Conservation (phyloP, 331 rosid species). For the Arachis monticola region DNA sequence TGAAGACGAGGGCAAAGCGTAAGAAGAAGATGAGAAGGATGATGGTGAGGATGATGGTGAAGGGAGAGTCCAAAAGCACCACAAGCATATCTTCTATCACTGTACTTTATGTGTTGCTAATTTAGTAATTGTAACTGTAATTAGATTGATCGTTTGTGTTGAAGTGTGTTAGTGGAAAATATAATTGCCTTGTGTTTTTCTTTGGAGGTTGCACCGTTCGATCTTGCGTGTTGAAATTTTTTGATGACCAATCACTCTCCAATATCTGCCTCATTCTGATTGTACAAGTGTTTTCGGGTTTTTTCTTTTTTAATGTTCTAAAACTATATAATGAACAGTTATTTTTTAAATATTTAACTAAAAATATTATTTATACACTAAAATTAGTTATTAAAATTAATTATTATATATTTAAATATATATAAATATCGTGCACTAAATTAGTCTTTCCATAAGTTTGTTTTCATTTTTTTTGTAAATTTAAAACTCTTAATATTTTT, state of each 20-base stretch:
- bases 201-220: constrained; percentile 5
- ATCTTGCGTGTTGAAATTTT: not conserved
- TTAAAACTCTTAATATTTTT: too few species aligned
- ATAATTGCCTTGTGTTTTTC: not conserved
- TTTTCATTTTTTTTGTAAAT: too few species aligned
- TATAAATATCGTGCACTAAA: too few species aligned
- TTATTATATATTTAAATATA: too few species aligned
- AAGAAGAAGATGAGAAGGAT: constrained; percentile 53
- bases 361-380: too few species aligned
- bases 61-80: constrained; percentile 58
- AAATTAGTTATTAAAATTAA: too few species aligned
- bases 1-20: constrained; percentile 54
- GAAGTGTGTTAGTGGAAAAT: not conserved
- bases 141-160: not conserved
- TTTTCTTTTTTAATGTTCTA: too few species aligned
- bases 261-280: not conserved
- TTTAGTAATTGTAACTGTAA: not conserved
- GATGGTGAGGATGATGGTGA: constrained; percentile 56
- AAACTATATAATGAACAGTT: too few species aligned
- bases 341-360: too few species aligned
- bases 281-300: too few species aligned
- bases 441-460: too few species aligned
- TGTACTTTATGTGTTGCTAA: not conserved
- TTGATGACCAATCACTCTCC: not conserved
- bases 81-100: constrained; percentile 46